Evolutionary conservation across 352 stramenopile species (phyloP).

Genomic region (Globisporangium sylvaticum): DNA sequence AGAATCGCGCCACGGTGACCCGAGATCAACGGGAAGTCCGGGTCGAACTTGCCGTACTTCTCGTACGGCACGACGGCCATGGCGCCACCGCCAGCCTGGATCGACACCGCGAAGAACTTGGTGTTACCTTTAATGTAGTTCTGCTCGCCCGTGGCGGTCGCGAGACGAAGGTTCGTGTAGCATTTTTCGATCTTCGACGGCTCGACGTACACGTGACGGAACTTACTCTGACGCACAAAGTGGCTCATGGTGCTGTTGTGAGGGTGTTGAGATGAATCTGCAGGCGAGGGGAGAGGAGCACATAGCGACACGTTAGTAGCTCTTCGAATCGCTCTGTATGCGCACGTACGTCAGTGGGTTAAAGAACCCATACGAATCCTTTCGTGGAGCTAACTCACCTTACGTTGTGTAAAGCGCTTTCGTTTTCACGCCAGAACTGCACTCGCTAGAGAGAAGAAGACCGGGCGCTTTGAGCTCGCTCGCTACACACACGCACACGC

Average conservation of each 20-base stretch:
- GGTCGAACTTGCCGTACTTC: conserved; percentile 93
- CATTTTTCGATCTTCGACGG: conserved; percentile 92
- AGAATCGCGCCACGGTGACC: conserved; percentile 95
- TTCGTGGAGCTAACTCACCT: background rate
- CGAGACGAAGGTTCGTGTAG: conserved; percentile 91
- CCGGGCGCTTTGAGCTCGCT: conserved; percentile 3
- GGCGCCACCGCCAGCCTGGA: conserved; percentile 82
- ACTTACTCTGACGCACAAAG: conserved; percentile 97
- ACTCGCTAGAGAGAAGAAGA: conserved; percentile 11
- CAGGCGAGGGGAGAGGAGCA: background rate
- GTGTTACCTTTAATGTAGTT: conserved; percentile 99
- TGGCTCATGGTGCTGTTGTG: conserved; percentile 77
- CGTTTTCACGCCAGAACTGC: conserved; percentile 6
- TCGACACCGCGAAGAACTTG: conserved; percentile 98
- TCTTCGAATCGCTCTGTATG: background rate
- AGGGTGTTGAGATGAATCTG: conserved; percentile 1
- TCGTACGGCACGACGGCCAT: conserved; percentile 95
- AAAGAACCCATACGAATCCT: background rate
- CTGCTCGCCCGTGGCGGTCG: conserved; percentile 97
- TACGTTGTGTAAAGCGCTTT: conserved; percentile 2
- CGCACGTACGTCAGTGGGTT: background rate
- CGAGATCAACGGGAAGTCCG: conserved; percentile 92
- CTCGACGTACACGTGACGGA: conserved; percentile 98
- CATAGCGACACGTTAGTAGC: background rate
- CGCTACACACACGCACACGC: background rate